Evolutionary conservation across 441 rosid genomes (phyloP).

Genomic region (Flueggea neowawraea): DNA sequence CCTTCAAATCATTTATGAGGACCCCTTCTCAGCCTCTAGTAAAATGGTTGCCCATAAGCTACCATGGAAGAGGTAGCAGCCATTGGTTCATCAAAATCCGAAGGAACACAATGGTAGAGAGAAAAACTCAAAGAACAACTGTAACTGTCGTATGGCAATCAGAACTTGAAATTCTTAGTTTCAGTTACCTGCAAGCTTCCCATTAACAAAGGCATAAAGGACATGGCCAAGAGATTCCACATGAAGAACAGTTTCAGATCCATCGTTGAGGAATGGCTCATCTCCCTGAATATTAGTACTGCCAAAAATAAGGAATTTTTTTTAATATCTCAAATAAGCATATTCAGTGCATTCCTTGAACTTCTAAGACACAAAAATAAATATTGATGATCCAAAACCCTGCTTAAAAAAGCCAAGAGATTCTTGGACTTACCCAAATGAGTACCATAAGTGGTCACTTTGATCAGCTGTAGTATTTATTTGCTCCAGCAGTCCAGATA

Average conservation of each 20-base stretch:
- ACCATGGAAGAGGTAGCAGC: no score
- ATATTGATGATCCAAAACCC: constrained; percentile 7
- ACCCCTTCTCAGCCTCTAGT: no score
- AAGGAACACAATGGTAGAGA: no score
- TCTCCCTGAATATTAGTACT: constrained; percentile 51
- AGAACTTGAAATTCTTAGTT: neutral
- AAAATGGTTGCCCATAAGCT: no score
- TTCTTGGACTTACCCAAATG: constrained; percentile 42
- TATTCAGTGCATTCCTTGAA: neutral
- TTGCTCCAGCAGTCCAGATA: constrained; percentile 81
- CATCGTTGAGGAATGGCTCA: constrained; percentile 60
- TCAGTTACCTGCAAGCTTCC: constrained; percentile 70
- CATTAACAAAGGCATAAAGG: constrained; percentile 81
- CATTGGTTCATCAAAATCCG: no score
- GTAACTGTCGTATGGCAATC: neutral
- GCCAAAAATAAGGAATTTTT: constrained; percentile 20
- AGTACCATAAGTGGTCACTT: constrained; percentile 95
- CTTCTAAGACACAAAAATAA: neutral
- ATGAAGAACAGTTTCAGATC: constrained; percentile 74
- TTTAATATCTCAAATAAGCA: neutral
- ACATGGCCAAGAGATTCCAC: constrained; percentile 87
- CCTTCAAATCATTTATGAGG: no score
- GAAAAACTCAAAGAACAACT: neutral
- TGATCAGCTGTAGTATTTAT: constrained; percentile 81
- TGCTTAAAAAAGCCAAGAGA: neutral